Percentiles rank a stretch among this genome's conserved stretches.
Conservation (phyloP, 2,329 filamentous ascomycete genomes). For the Calonectria multiphialidica region DNA sequence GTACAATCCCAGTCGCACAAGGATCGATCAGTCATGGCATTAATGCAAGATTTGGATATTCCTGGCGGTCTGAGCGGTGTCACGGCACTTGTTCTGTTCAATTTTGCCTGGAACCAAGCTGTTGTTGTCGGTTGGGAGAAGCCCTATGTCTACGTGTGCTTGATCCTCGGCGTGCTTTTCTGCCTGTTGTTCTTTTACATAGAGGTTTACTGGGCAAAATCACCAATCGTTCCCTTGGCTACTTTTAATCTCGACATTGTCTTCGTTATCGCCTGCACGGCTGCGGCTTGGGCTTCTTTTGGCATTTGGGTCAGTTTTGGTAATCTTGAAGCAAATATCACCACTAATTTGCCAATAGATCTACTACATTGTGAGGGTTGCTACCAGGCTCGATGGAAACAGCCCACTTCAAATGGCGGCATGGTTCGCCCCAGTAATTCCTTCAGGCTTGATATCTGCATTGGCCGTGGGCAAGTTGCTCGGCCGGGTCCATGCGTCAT, state of each 20-base stretch:
- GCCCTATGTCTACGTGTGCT: slow-evolving; percentile 66
- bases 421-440: slow-evolving; percentile 47
- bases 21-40: slow-evolving; percentile 27
- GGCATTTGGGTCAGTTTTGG: slow-evolving; percentile 21
- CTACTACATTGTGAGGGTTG: slow-evolving; percentile 16
- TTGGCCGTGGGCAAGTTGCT: slow-evolving; percentile 53
- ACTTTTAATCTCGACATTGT: slow-evolving; percentile 22
- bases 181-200: slow-evolving; percentile 68
- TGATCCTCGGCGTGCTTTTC: slow-evolving; percentile 69
- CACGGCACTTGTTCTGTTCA: slow-evolving; percentile 69
- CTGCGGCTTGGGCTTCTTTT: slow-evolving; percentile 25
- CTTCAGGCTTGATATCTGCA: slow-evolving; percentile 56
- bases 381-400: slow-evolving; percentile 53
- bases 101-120: slow-evolving; percentile 76
- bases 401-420: slow-evolving; percentile 56
- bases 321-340: no score
- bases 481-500: slow-evolving; percentile 36
- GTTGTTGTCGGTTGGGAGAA: slow-evolving; percentile 69
- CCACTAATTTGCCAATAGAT: no score
- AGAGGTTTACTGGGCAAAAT: slow-evolving; percentile 53
- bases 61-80: slow-evolving; percentile 60
- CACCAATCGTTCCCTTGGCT: slow-evolving; percentile 11
- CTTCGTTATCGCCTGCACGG: slow-evolving; percentile 22
- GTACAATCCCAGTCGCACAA: slow-evolving; percentile 27
- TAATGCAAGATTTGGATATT: slow-evolving; percentile 52